phyloP scores from a whole-genome alignment of 352 stramenopile genomes.

The Phytophthora capsici region DNA sequence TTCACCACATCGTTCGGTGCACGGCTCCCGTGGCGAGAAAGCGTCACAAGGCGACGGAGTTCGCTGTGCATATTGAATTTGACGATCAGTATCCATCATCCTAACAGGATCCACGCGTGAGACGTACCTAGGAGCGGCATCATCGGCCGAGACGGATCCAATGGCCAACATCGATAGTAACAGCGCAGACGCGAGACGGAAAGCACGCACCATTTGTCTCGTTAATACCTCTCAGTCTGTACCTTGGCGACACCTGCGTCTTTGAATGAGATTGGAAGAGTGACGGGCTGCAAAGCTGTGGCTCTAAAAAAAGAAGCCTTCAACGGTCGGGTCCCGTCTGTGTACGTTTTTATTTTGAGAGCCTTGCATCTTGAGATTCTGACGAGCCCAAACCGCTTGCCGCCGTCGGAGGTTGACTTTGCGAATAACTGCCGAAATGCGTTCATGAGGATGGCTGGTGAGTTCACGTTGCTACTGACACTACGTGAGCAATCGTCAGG shows the following conservation, averaged over 20 bases:
- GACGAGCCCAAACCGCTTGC: neutral
- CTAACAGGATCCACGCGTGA: neutral
- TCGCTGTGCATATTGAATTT: slow-evolving; percentile 55
- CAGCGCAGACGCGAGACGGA: slow-evolving; percentile 19
- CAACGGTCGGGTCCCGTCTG: slow-evolving; percentile 1
- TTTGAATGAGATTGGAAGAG: slow-evolving; percentile 5
- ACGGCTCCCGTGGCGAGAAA: slow-evolving; percentile 82
- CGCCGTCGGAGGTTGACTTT: neutral
- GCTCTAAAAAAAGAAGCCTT: slow-evolving; percentile 8
- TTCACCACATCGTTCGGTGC: slow-evolving; percentile 73
- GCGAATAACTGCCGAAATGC: neutral
- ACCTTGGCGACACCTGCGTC: neutral
- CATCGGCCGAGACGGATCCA: slow-evolving; percentile 11
- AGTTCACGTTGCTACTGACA: neutral
- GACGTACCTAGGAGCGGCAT: slow-evolving; percentile 24
- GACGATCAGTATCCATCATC: neutral
- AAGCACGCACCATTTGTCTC: slow-evolving; percentile 15
- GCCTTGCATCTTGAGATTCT: slow-evolving; percentile 8
- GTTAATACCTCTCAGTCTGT: neutral
- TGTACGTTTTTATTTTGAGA: slow-evolving; percentile 1
- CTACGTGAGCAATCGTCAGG: too few relatives aligned
- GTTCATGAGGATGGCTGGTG: neutral
- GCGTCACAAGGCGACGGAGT: slow-evolving; percentile 75
- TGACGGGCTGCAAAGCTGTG: neutral
- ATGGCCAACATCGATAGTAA: slow-evolving; percentile 23